These are phyloP conservation scores for Trichoderma sp. DNA, from an alignment of 2,329 filamentous ascomycete genomes.

Conservation along the genomic window DNA sequence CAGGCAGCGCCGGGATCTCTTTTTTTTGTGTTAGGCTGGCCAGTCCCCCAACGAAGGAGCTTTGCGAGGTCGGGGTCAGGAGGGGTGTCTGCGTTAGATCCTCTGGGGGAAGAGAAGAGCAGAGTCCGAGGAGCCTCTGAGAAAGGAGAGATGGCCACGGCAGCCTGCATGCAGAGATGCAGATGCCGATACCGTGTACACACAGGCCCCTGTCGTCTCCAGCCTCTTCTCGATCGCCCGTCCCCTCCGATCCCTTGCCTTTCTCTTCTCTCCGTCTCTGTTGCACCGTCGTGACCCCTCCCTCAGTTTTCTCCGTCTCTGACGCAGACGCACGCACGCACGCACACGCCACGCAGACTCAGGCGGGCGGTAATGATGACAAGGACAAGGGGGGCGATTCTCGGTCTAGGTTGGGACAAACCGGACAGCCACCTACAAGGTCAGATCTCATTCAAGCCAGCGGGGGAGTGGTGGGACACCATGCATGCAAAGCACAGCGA, in stretches of 20 bases:
- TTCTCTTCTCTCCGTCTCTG: slow-evolving; percentile 1
- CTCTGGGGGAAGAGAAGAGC: background rate
- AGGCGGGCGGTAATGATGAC: slow-evolving; percentile 17
- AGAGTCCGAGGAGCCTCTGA: slow-evolving; percentile 4
- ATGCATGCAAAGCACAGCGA: slow-evolving; percentile 19
- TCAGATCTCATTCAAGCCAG: slow-evolving; percentile 23
- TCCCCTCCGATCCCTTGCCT: slow-evolving; percentile 8
- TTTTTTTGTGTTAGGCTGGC: slow-evolving; percentile 18
- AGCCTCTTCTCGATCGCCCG: slow-evolving; percentile 1
- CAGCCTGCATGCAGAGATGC: slow-evolving; percentile 16
- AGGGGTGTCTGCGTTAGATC: slow-evolving; percentile 15
- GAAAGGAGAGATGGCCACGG: slow-evolving; percentile 13
- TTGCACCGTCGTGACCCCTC: background rate
- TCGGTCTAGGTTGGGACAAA: slow-evolving; percentile 15
- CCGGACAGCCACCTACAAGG: slow-evolving; percentile 17
- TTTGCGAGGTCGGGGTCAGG: slow-evolving; percentile 15
- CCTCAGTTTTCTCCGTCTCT: background rate
- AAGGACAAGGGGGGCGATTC: slow-evolving; percentile 21
- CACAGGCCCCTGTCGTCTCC: background rate
- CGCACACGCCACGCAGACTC: slow-evolving; percentile 1
- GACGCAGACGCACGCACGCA: background rate
- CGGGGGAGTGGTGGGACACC: slow-evolving; percentile 20
- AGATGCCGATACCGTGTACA: background rate
- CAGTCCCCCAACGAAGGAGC: slow-evolving; percentile 12
- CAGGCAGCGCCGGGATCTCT: background rate